Percentiles rank a stretch among this genome's conserved stretches.
Conservation (phyloP, 2,329 filamentous ascomycete genomes). For the Paraconiothyrium sp. region DNA sequence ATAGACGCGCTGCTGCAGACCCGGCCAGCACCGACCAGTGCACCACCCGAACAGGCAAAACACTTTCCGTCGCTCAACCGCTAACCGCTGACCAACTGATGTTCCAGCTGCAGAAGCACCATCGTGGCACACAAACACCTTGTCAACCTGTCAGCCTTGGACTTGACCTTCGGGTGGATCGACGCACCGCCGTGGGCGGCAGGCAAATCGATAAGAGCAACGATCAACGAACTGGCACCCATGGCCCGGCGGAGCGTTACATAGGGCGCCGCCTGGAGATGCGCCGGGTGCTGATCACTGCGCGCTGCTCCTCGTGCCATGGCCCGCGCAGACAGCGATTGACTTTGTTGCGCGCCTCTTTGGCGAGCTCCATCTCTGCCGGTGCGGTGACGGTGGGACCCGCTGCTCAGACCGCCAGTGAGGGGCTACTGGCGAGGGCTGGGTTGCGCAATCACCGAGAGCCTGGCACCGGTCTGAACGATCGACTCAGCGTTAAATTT, state of each 20-base stretch:
- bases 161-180: conserved; percentile 41
- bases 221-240: conserved; percentile 38
- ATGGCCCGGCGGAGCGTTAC: conserved; percentile 34
- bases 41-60: conserved; percentile 41
- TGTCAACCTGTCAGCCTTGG: conserved; percentile 49
- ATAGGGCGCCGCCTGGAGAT: conserved; percentile 27
- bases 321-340: not conserved
- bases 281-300: conserved; percentile 31
- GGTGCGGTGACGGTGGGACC: conserved; percentile 14
- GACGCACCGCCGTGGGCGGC: conserved; percentile 43
- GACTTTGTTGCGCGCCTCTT: not conserved
- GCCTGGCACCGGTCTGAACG: conserved; percentile 46
- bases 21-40: conserved; percentile 25
- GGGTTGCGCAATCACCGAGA: conserved; percentile 53
- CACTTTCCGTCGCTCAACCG: conserved; percentile 36
- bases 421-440: conserved; percentile 32
- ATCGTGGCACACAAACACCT: conserved; percentile 38
- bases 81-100: conserved; percentile 23
- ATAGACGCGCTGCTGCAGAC: conserved; percentile 19
- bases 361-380: not conserved
- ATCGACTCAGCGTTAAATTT: conserved; percentile 48
- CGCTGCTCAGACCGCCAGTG: conserved; percentile 16
- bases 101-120: conserved; percentile 29
- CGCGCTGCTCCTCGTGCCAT: conserved; percentile 26
- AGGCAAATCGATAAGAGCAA: conserved; percentile 52